Evolutionary conservation across 208 protist species (phyloP), one percentile per base, ranked within the genome.

Genomic region (Acanthamoeba polyphaga): DNA sequence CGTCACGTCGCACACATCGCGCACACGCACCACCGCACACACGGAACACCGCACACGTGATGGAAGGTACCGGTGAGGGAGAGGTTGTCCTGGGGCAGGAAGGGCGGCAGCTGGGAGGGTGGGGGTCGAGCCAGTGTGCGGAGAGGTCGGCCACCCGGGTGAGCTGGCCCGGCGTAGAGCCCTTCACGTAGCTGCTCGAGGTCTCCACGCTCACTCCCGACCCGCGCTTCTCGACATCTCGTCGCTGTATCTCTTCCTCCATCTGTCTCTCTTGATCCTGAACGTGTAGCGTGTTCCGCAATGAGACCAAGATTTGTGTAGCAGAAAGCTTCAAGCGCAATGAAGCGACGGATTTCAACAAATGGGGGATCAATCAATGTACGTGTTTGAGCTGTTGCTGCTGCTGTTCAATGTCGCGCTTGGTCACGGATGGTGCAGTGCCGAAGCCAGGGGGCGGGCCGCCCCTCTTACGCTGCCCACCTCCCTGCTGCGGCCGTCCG

Each of bases 11-110:
- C 55, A 60, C 7, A 27, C 72, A 19, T 80, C 43, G 12, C 8
- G 17, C 74, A 4, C 43, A 53, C 0, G 74, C 55, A 24, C 2
- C 17, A 24, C 15, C 55, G 19, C 55, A 60, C 53, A 58, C 53
- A 2, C 53, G 22, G 15, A 1, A 58, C 53, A 58, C 53, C 53
- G 22, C 53, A 58, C 53, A 2, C 55, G 80, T 58, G n/a, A n/a
- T 58, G 70, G 32, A 19, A 60, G 32, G 29, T 38, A 94, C 53
- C 91, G n/a, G 91, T 58, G 29, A 66, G 46, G 13, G 91, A 5
- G 91, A 80, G 51, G 72, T 94, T 94, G 70, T 94, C 91, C 58
- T 94, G 91, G 53, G 91, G 91, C 9, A 94, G 55, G 58, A 94
- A 94, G 72, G 91, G 72, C 22, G 72, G 51, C 22, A 94, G 58